phyloP scores from a whole-genome alignment of 31 red algal species.

The Endocladia muricata region DNA sequence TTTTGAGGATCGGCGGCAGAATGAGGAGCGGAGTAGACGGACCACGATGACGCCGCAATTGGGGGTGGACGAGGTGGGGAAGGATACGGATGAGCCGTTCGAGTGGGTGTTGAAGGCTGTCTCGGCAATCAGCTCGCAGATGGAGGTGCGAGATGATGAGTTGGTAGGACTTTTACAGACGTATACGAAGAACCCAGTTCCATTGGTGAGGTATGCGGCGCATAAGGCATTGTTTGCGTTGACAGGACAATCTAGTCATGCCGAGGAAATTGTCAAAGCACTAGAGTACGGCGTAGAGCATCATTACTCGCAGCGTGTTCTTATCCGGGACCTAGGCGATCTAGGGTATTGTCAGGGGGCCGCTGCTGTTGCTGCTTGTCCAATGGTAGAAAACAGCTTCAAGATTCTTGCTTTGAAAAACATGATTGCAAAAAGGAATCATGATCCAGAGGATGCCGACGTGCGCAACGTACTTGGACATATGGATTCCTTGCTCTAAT shows the following conservation, averaged over 20 bases:
- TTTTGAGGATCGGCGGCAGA: constrained; percentile 67
- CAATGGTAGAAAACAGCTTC: constrained; percentile 98
- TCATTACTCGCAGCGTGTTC: constrained; percentile 96
- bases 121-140: constrained; percentile 39
- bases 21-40: constrained; percentile 65
- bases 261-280: constrained; percentile 64
- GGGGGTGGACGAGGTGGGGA: constrained; percentile 69
- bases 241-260: constrained; percentile 47
- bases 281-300: constrained; percentile 90
- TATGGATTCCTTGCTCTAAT: constrained; percentile 86
- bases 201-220: constrained; percentile 89
- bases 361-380: constrained; percentile 75
- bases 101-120: constrained; percentile 94
- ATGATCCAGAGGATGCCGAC: constrained; percentile 54
- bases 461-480: constrained; percentile 67
- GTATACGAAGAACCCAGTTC: constrained; percentile 49
- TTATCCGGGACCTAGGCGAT: constrained; percentile 94
- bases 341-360: constrained; percentile 75
- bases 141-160: constrained; percentile 9
- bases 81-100: constrained; percentile 76
- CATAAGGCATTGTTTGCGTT: constrained; percentile 80
- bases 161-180: constrained; percentile 20
- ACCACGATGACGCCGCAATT: constrained; percentile 93
- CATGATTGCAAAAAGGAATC: constrained; percentile 58
- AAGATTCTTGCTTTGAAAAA: constrained; percentile 93